These are phyloP conservation scores for Colletotrichum chrysophilum DNA, from an alignment of 2,329 filamentous ascomycete genomes.

Conservation along the genomic window DNA sequence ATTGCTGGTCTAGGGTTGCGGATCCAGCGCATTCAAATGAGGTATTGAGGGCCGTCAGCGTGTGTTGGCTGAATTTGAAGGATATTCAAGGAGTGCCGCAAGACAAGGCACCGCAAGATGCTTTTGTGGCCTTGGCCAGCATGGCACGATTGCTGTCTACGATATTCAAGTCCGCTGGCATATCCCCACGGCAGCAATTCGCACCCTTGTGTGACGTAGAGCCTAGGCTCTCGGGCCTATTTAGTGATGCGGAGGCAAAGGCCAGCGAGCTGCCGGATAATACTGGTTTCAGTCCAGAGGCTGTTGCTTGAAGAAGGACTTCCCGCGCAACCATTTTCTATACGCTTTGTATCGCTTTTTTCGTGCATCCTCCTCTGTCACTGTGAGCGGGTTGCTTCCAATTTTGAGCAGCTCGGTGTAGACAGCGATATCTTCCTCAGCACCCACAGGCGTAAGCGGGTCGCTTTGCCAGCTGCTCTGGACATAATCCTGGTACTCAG, in stretches of 20 bases:
- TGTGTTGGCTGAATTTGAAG: slow-evolving; percentile 67
- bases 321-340: slow-evolving; percentile 90
- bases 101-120: slow-evolving; percentile 7
- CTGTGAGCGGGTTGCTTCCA: slow-evolving; percentile 83
- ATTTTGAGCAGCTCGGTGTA: slow-evolving; percentile 81
- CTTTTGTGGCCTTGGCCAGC: slow-evolving; percentile 38
- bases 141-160: slow-evolving; percentile 39
- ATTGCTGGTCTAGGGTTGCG: slow-evolving; percentile 72
- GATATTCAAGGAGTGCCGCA: slow-evolving; percentile 31
- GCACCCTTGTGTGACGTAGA: slow-evolving; percentile 36
- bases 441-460: slow-evolving; percentile 48
- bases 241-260: background rate
- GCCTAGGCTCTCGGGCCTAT: slow-evolving; percentile 27
- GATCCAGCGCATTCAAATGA: slow-evolving; percentile 62
- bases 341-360: slow-evolving; percentile 99
- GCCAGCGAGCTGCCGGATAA: background rate
- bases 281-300: slow-evolving; percentile 56
- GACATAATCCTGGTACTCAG: slow-evolving; percentile 83
- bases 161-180: background rate
- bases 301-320: slow-evolving; percentile 95
- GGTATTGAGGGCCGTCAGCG: slow-evolving; percentile 64
- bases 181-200: slow-evolving; percentile 33
- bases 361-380: slow-evolving; percentile 81
- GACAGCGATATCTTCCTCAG: slow-evolving; percentile 71
- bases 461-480: slow-evolving; percentile 70